phyloP scores from a whole-genome alignment of 352 stramenopile species.

The Phytophthora citrophthora region DNA sequence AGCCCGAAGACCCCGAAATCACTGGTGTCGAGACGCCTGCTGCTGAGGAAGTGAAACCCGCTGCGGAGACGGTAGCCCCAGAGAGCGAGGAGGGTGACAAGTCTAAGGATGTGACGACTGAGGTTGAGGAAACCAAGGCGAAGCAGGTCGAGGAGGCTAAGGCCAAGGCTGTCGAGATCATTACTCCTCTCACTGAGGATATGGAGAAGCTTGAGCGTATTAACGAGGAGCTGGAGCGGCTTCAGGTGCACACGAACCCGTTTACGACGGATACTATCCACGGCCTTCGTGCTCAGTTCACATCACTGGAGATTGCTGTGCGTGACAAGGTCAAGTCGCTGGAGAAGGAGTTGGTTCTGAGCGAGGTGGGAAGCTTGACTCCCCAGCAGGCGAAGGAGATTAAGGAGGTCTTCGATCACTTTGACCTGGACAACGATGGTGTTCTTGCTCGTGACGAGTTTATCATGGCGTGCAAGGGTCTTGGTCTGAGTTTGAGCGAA shows the following conservation, averaged over 20 bases:
- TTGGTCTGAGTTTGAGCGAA: conserved; percentile 86
- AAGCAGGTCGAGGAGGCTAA: conserved; percentile 35
- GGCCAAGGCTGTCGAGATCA: conserved; percentile 36
- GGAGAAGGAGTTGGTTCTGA: conserved; percentile 88
- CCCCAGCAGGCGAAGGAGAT: conserved; percentile 88
- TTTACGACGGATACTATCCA: conserved; percentile 93
- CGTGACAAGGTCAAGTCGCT: conserved; percentile 89
- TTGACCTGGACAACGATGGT: conserved; percentile 89
- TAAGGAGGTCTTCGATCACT: conserved; percentile 91
- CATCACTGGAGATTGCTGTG: conserved; percentile 79
- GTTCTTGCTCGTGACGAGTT: conserved; percentile 90
- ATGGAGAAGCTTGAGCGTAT: conserved; percentile 89
- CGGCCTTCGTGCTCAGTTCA: conserved; percentile 82
- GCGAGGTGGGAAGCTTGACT: conserved; percentile 84
- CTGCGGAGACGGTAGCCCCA: conserved; percentile 18
- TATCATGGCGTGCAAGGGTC: conserved; percentile 91
- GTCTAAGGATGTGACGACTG: conserved; percentile 15
- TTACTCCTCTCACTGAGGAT: conserved; percentile 64
- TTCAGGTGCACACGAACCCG: conserved; percentile 90
- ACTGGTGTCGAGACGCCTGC: conserved; percentile 33
- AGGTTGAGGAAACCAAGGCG: conserved; percentile 22
- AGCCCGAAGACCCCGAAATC: conserved; percentile 42
- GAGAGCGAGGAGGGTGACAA: conserved; percentile 43
- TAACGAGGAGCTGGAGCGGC: conserved; percentile 78
- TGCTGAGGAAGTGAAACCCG: conserved; percentile 12